Conservation (phyloP, 495 filamentous ascomycete genomes). For the Cladorrhinum samala region DNA sequence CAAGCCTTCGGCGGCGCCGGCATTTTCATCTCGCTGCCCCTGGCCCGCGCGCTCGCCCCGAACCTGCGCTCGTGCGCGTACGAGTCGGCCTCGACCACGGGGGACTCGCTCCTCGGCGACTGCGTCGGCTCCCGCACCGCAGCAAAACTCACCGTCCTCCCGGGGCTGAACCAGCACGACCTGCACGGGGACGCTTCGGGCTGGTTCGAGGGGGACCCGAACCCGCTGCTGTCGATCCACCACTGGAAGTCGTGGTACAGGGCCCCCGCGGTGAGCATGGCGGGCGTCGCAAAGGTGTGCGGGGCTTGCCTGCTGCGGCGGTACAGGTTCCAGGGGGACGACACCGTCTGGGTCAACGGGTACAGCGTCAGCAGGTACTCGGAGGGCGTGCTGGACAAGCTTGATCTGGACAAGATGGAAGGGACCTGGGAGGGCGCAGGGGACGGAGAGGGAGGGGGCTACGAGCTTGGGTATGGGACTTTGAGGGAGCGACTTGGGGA, state of each 20-base stretch:
- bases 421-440: slow-evolving; percentile 54
- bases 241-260: slow-evolving; percentile 55
- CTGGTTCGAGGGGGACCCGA: slow-evolving; percentile 53
- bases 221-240: slow-evolving; percentile 46
- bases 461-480: slow-evolving; percentile 47
- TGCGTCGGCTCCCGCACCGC: slow-evolving; percentile 54
- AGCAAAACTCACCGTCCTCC: slow-evolving; percentile 51
- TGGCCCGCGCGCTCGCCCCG: slow-evolving; percentile 49
- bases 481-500: slow-evolving; percentile 31
- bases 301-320: slow-evolving; percentile 59
- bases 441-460: slow-evolving; percentile 31
- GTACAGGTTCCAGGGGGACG: slow-evolving; percentile 48
- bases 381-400: slow-evolving; percentile 35
- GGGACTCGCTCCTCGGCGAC: slow-evolving; percentile 57
- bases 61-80: slow-evolving; percentile 50
- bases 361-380: slow-evolving; percentile 55
- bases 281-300: slow-evolving; percentile 47
- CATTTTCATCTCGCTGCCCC: slow-evolving; percentile 56
- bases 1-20: slow-evolving; percentile 67
- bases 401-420: slow-evolving; percentile 53
- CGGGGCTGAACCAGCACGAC: slow-evolving; percentile 59
- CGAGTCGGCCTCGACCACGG: slow-evolving; percentile 44
- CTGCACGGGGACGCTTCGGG: slow-evolving; percentile 54
- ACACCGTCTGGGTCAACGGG: slow-evolving; percentile 57
- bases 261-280: slow-evolving; percentile 53